Evolutionary conservation across 768 basidiomycete genomes (phyloP), one percentile per base, ranked within the genome.

Genomic region (Collybiopsis luxurians): DNA sequence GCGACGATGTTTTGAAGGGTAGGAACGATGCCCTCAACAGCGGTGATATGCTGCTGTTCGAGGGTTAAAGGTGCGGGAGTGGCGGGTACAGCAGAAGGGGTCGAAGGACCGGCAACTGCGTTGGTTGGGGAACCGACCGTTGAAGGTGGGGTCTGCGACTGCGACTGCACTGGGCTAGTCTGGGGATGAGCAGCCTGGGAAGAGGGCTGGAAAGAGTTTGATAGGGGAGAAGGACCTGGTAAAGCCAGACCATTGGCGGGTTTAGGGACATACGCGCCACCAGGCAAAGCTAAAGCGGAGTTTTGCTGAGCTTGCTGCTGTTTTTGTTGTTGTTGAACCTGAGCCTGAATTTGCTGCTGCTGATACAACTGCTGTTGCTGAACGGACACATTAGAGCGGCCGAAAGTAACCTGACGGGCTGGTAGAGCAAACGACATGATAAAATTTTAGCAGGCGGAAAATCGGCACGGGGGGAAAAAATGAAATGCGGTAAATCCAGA

Each of bases 1-100:
- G 97, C 96, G 63, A 99, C 97, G 59, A 98, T 98, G 75, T 98
- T 99, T 83, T 99, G 96, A 51, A 99, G 81, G 2, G 95, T 98
- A n/a, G 96, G 97, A 7, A 98, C 96, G 64, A 98, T 95, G 57
- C 96, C 97, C 71, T 97, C 92, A 17, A 96, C 95, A 42, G 94
- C 93, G 15, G 95, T 97, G 64, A 98, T 96, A 69, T 96, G 91
- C 65, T 94, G 92, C 60, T 94, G 92, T 71, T 94, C 92, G 58
- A 92, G 87, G 1, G 90, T 91, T 61, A 92, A 78, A 2, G 90
- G 85, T 1, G 60, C 83, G 2, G 90, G 86, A 0, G 90, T 88
- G 0, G 89, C 77, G 1, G 88, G 85, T 2, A 83, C 75, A 23
- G 82, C 75, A 19, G 74, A 51, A 1, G 85, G 77, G 0, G 83